Base-by-base conservation (phyloP, 495 filamentous ascomycete genomes). In the Arthonia radiata region DNA sequence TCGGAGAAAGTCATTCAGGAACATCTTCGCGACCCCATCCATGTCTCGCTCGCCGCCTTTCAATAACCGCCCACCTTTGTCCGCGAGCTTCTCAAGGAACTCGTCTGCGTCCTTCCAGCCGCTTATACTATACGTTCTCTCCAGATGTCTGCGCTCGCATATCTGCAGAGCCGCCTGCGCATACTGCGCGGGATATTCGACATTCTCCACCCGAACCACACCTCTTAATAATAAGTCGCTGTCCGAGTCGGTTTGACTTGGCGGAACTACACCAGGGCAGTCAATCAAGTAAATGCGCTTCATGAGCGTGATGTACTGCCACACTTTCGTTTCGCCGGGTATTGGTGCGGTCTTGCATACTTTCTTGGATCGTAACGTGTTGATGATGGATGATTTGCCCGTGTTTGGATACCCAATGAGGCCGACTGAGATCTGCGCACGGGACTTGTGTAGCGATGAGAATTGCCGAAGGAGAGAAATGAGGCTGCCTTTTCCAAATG, bases 241-340 rank as follows among this genome's bases (percentile, higher is more conserved):
- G 23, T 76, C 69, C 0, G 68, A 76, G 38, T 93, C 83, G 23
- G 64, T 62, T 24, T 56, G 55, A 36, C 68, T 83, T 2, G 86
- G 81, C 5, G 86, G 83, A 5, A 93, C 86, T 15, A 97, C 78
- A 38, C 86, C 86, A 18, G 86, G 86, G 40, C 86, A 93, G 41
- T 94, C 86, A 37, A 94, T 93, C 28, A 97, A 57, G 44, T 91
- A 94, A 23, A 97, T 93, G 27, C 89, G 59, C 47, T 80, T 82
- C 81, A 92, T 94, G 28, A 97, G 48, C 1, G 83, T 93, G 31
- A 97, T 74, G 36, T 92, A 94, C 46, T 97, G 81, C 81, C 81
- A 94, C 8, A 93, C 72, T 52, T 92, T 17, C 31, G 82, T 94
- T 47, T 81, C 74, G 6, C 83, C 83, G 5, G 86, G 83, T 33